Evolutionary conservation across 495 filamentous ascomycete species (phyloP).

Genomic region (Sporormia fimetaria): DNA sequence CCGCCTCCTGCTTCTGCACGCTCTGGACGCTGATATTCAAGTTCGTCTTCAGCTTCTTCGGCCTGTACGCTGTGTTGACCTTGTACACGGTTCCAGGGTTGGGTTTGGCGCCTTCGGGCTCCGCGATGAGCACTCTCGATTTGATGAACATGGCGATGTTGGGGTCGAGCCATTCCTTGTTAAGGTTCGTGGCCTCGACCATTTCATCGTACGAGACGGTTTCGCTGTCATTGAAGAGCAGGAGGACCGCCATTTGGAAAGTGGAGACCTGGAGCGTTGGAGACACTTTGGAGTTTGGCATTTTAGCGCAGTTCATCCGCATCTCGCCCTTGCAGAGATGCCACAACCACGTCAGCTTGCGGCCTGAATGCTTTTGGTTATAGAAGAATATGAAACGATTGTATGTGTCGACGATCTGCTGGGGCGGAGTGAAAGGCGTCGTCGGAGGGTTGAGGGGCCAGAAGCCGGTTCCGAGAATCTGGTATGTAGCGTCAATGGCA

Average conservation of each 20-base stretch:
- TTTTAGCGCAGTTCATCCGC: slow-evolving; percentile 83
- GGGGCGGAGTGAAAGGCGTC: slow-evolving; percentile 75
- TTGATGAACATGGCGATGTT: slow-evolving; percentile 75
- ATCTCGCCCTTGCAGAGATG: slow-evolving; percentile 96
- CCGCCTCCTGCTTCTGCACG: slow-evolving; percentile 87
- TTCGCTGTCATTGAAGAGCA: slow-evolving; percentile 88
- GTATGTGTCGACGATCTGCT: slow-evolving; percentile 73
- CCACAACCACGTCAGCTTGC: slow-evolving; percentile 97
- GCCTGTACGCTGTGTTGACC: slow-evolving; percentile 90
- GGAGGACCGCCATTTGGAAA: slow-evolving; percentile 93
- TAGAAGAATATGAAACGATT: slow-evolving; percentile 87
- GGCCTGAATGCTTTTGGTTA: slow-evolving; percentile 86
- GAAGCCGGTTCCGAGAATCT: slow-evolving; percentile 90
- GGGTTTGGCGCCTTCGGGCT: slow-evolving; percentile 60
- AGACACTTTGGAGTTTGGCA: slow-evolving; percentile 56
- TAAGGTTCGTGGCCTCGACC: slow-evolving; percentile 63
- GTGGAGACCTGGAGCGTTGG: slow-evolving; percentile 97
- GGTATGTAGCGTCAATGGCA: slow-evolving; percentile 64
- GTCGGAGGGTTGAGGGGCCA: slow-evolving; percentile 84
- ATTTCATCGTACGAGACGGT: slow-evolving; percentile 82
- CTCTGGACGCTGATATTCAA: slow-evolving; percentile 90
- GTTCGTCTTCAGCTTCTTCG: slow-evolving; percentile 94
- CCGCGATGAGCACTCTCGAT: slow-evolving; percentile 68
- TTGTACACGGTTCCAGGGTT: slow-evolving; percentile 63
- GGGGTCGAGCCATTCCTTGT: slow-evolving; percentile 71